Percentiles rank a stretch among this genome's conserved stretches.
Conservation (phyloP, 495 filamentous ascomycete genomes). For the Podospora bellae-mahoneyi region DNA sequence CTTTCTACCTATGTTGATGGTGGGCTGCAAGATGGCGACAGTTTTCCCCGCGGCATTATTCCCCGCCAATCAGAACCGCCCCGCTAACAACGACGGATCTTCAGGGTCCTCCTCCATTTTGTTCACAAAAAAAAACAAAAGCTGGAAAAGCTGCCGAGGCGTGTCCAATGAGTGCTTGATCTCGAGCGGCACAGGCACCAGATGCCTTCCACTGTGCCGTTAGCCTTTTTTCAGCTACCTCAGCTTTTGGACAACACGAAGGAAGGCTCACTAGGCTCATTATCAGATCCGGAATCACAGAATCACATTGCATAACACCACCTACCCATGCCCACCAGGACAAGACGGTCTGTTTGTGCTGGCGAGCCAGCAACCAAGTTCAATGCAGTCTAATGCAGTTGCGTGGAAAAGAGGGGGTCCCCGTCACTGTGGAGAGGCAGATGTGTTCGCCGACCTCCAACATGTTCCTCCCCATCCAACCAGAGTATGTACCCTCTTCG, state of each 20-base stretch:
- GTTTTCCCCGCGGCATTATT: conserved; percentile 5
- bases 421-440: not conserved
- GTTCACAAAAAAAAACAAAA: not conserved
- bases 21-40: conserved; percentile 10
- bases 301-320: not conserved
- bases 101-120: conserved; percentile 23
- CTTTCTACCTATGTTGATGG: not conserved
- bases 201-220: not conserved
- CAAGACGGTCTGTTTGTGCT: not conserved
- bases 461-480: conserved; percentile 3
- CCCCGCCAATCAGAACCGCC: not conserved
- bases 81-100: conserved; percentile 20
- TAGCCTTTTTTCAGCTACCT: not conserved
- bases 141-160: not conserved
- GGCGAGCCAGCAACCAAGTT: not conserved
- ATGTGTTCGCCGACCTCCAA: conserved; percentile 16
- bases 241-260: not conserved
- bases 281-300: not conserved
- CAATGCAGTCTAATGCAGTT: conserved; percentile 11
- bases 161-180: not conserved
- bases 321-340: not conserved
- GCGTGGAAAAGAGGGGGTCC: conserved; percentile 2
- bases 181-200: not conserved
- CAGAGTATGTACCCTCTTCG: not conserved
- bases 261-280: not conserved